Evolutionary conservation across 2,329 filamentous ascomycete species (phyloP).

Genomic region (Trichoderma afroharzianum): DNA sequence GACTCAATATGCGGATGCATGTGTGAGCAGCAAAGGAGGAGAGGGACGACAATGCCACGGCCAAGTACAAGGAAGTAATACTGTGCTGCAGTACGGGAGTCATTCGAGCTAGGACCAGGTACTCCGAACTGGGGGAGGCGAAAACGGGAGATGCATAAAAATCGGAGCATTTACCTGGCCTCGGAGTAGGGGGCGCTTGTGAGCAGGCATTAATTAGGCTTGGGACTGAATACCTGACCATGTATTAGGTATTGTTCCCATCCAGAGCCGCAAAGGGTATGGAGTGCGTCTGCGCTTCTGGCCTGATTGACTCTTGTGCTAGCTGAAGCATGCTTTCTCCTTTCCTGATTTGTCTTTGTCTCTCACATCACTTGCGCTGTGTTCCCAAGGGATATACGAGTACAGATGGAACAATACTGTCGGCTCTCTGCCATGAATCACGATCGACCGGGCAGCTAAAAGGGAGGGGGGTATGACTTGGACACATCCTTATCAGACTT

Average conservation of each 20-base stretch:
- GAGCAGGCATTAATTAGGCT: not conserved
- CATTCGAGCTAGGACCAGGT: not conserved
- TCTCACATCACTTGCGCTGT: not conserved
- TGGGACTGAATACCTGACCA: not conserved
- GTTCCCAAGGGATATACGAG: not conserved
- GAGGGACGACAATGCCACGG: not conserved
- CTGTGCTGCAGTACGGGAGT: not conserved
- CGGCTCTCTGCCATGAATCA: constrained; percentile 7
- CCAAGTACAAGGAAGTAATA: not conserved
- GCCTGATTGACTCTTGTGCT: not conserved
- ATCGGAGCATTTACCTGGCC: not conserved
- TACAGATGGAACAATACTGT: not conserved
- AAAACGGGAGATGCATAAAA: not conserved
- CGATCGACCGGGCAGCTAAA: constrained; percentile 1
- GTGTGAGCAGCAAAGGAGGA: not conserved
- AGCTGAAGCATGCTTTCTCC: not conserved
- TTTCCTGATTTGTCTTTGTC: constrained; percentile 10
- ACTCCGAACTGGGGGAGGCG: not conserved
- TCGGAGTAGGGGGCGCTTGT: not conserved
- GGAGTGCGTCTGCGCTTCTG: not conserved
- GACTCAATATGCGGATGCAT: constrained; percentile 2
- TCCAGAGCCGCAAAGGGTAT: not conserved
- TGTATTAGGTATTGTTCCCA: not conserved
- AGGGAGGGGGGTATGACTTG: not conserved
- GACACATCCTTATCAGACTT: constrained; percentile 7